Evolutionary conservation across 306 rosid genomes (phyloP).

Genomic region (Vigna mungo): DNA sequence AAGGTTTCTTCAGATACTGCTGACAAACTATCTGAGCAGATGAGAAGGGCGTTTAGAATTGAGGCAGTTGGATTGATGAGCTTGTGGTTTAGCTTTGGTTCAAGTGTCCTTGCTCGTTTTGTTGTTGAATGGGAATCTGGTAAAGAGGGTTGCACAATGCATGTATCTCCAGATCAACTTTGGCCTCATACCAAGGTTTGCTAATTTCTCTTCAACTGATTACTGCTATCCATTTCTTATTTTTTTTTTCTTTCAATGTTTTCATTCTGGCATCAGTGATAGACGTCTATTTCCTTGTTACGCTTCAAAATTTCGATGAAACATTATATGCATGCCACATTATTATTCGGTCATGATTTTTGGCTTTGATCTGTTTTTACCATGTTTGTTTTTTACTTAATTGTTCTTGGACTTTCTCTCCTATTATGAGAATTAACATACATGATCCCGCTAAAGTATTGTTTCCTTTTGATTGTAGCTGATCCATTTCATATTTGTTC

Average conservation of each 20-base stretch:
- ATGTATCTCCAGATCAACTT: slow-evolving; percentile 96
- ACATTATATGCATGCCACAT: background rate
- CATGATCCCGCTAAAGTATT: slow-evolving; percentile 6
- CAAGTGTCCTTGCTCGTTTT: slow-evolving; percentile 91
- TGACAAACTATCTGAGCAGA: slow-evolving; percentile 88
- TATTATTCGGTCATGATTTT: slow-evolving; percentile 2
- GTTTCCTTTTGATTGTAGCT: slow-evolving; percentile 28
- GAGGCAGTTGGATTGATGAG: slow-evolving; percentile 99
- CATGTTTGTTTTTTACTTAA: background rate
- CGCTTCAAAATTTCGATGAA: slow-evolving; percentile 7
- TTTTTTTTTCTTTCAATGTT: background rate
- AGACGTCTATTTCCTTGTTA: slow-evolving; percentile 12
- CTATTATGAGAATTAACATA: slow-evolving; percentile 10
- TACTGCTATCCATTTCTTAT: slow-evolving; percentile 31
- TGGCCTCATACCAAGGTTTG: slow-evolving; percentile 99
- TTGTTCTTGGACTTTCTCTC: background rate
- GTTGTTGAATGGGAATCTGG: slow-evolving; percentile 99
- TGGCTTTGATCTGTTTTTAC: slow-evolving; percentile 20
- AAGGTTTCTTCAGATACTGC: slow-evolving; percentile 69
- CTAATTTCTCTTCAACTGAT: slow-evolving; percentile 34
- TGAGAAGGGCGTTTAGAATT: slow-evolving; percentile 90
- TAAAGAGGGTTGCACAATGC: slow-evolving; percentile 99
- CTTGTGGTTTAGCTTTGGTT: slow-evolving; percentile 98
- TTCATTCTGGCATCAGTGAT: slow-evolving; percentile 18
- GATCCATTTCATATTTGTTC: slow-evolving; percentile 30